Conservation (phyloP, 129 eudicot genomes). For the Gnaphalium uliginosum region DNA sequence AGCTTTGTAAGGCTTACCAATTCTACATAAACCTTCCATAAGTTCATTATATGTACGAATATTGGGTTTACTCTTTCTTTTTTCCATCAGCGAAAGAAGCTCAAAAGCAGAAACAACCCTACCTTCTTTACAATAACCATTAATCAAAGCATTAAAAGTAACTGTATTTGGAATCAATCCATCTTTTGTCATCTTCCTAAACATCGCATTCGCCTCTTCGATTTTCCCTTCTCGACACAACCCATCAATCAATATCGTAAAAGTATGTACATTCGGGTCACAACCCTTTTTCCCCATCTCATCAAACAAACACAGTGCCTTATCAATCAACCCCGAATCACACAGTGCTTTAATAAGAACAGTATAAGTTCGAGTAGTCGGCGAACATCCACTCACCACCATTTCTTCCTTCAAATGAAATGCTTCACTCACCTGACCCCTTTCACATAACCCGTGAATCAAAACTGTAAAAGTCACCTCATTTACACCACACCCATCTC, state of each 20-base stretch:
- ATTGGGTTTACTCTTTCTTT: conserved; percentile 45
- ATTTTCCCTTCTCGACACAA: conserved; percentile 39
- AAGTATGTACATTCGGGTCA: conserved; percentile 42
- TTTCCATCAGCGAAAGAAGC: conserved; percentile 47
- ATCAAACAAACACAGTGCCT: conserved; percentile 39
- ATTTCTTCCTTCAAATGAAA: conserved; percentile 40
- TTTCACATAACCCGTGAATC: conserved; percentile 45
- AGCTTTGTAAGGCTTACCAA: conserved; percentile 42
- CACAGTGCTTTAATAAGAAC: conserved; percentile 46
- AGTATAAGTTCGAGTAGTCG: conserved; percentile 42
- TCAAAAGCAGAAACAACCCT: conserved; percentile 46
- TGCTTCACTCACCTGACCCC: conserved; percentile 37
- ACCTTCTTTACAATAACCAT: conserved; percentile 47
- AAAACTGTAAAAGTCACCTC: conserved; percentile 40
- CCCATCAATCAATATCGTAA: conserved; percentile 33
- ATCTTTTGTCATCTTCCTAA: conserved; percentile 40
- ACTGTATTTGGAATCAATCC: conserved; percentile 38
- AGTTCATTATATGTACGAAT: conserved; percentile 49
- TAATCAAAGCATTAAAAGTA: conserved; percentile 45
- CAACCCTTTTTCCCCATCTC: conserved; percentile 41
- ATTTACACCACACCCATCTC: conserved; percentile 40
- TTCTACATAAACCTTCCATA: conserved; percentile 49
- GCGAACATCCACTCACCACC: conserved; percentile 33
- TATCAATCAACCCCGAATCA: conserved; percentile 31
- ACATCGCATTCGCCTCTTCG: conserved; percentile 49